These are phyloP conservation scores for Avena sativa DNA, from an alignment of 176 grass and related monocot species.

Conservation along the genomic window DNA sequence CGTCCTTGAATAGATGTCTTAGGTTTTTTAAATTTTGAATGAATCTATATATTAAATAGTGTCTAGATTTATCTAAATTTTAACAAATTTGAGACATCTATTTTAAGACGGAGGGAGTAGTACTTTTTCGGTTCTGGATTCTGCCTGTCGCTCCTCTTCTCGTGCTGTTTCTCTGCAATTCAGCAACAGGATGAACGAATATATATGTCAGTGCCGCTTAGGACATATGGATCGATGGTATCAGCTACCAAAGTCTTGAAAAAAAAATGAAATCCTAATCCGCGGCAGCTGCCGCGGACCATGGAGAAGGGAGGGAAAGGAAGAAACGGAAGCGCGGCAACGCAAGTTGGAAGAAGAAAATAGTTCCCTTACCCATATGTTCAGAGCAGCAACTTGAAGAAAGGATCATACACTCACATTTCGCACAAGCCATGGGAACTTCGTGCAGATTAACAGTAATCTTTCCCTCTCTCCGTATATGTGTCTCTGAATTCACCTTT, in stretches of 20 bases:
- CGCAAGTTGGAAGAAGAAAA: constrained; percentile 29
- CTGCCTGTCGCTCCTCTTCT: constrained; percentile 32
- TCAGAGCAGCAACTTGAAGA: constrained; percentile 35
- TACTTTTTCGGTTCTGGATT: too few relatives aligned
- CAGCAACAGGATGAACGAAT: neutral
- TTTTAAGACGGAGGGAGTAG: too few relatives aligned
- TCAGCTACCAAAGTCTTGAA: neutral
- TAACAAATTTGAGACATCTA: too few relatives aligned
- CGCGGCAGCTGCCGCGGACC: too few relatives aligned
- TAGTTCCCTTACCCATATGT: neutral
- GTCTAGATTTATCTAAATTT: too few relatives aligned
- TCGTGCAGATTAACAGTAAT: neutral
- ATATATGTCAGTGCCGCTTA: neutral
- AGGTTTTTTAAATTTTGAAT: too few relatives aligned
- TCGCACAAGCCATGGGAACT: constrained; percentile 9
- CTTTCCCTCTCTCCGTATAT: neutral
- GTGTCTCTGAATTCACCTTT: too few relatives aligned
- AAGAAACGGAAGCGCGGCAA: constrained; percentile 30
- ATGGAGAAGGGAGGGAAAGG: neutral
- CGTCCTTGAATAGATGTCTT: too few relatives aligned
- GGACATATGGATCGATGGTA: too few relatives aligned
- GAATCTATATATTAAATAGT: too few relatives aligned
- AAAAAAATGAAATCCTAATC: neutral
- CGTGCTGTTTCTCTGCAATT: constrained; percentile 61
- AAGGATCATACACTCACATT: constrained; percentile 24